These are phyloP conservation scores for Erucastrum elatum DNA, from an alignment of 345 rosid genomes.

Conservation along the genomic window DNA sequence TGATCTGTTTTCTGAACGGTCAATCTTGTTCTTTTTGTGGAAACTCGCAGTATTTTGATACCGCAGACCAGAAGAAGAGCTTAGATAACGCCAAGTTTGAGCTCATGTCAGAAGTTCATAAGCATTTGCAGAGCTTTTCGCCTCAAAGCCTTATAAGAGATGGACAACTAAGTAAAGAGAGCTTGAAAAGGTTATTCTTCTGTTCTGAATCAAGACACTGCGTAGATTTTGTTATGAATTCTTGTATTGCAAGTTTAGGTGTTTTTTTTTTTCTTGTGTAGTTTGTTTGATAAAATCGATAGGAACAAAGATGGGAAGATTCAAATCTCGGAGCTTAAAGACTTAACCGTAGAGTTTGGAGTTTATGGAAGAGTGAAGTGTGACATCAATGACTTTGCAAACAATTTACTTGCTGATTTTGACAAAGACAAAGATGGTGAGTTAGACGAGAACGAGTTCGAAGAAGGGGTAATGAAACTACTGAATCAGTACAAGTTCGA, in stretches of 20 bases:
- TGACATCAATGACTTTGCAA: slow-evolving; percentile 42
- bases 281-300: slow-evolving; percentile 39
- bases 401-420: slow-evolving; percentile 31
- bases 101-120: slow-evolving; percentile 43
- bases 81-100: slow-evolving; percentile 42
- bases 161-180: slow-evolving; percentile 41
- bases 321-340: slow-evolving; percentile 41
- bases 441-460: slow-evolving; percentile 35
- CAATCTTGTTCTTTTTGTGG: background rate
- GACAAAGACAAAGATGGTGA: slow-evolving; percentile 41
- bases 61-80: slow-evolving; percentile 37
- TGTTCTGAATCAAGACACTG: slow-evolving; percentile 1
- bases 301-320: slow-evolving; percentile 42
- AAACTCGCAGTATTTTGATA: slow-evolving; percentile 32
- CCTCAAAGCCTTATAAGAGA: slow-evolving; percentile 39
- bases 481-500: slow-evolving; percentile 39
- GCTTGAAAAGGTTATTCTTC: slow-evolving; percentile 37
- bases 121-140: slow-evolving; percentile 39
- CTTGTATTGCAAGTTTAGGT: background rate
- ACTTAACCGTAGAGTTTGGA: slow-evolving; percentile 40
- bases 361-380: slow-evolving; percentile 39
- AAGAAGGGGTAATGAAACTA: slow-evolving; percentile 37
- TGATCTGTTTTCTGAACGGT: background rate
- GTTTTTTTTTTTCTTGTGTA: background rate
- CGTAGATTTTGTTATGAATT: background rate